Percentiles rank a stretch among this genome's conserved stretches.
Evolutionary conservation across 108 stramenopile species (phyloP).

Genomic region (Nannochloropsis salina): DNA sequence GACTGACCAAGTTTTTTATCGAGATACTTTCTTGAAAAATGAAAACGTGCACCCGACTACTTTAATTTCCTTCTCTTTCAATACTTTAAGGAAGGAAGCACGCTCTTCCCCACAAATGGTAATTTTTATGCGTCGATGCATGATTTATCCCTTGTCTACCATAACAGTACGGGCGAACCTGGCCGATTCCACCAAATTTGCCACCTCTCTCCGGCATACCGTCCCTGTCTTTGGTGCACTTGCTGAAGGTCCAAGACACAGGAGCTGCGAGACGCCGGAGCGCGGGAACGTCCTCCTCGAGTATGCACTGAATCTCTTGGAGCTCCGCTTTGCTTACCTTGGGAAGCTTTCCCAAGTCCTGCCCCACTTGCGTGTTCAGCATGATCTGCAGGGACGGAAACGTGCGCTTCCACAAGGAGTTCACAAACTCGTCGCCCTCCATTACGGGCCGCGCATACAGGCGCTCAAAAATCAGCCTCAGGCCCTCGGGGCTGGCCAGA

Average conservation of each 20-base stretch:
- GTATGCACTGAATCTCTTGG: constrained; percentile 62
- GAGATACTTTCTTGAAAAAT: too few species aligned
- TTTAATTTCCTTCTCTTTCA: too few species aligned
- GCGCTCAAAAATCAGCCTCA: constrained; percentile 64
- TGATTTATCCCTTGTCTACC: too few species aligned
- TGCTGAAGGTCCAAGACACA: constrained; percentile 35
- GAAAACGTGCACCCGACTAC: too few species aligned
- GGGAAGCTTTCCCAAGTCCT: constrained; percentile 56
- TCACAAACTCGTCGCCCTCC: constrained; percentile 78
- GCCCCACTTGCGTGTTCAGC: constrained; percentile 51
- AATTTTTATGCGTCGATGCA: too few species aligned
- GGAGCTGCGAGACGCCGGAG: constrained; percentile 73
- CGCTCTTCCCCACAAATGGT: too few species aligned
- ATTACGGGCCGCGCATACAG: constrained; percentile 70
- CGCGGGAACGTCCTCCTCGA: constrained; percentile 72
- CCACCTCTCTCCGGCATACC: too few species aligned
- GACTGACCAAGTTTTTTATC: too few species aligned
- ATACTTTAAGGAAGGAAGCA: too few species aligned
- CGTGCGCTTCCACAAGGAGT: constrained; percentile 74
- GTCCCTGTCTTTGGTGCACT: background rate
- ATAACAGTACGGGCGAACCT: too few species aligned
- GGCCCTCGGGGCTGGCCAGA: constrained; percentile 58
- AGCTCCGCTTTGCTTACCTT: constrained; percentile 61
- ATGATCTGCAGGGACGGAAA: constrained; percentile 61
- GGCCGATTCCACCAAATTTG: too few species aligned